These are phyloP conservation scores for Boletales sp. DNA, from an alignment of 768 basidiomycete species.

Conservation along the genomic window DNA sequence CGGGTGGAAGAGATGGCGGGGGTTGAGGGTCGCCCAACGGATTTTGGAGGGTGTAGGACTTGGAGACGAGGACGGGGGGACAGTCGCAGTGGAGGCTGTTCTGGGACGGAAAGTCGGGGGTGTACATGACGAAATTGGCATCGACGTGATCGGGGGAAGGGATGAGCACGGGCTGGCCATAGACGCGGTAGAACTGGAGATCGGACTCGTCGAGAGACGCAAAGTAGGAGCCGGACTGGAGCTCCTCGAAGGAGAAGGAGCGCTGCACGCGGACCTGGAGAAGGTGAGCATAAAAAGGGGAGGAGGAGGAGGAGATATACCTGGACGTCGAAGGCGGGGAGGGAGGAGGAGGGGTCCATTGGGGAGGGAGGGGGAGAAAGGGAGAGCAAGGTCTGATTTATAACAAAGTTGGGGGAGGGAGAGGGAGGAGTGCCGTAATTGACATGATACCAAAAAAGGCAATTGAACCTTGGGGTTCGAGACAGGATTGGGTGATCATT, in stretches of 20 bases:
- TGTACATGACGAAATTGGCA: constrained; percentile 13
- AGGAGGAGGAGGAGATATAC: constrained; percentile 4
- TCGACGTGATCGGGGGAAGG: constrained; percentile 21
- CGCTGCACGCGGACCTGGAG: constrained; percentile 29
- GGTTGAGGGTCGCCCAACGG: constrained; percentile 21
- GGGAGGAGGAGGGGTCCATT: constrained; percentile 11
- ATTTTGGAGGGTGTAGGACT: constrained; percentile 28
- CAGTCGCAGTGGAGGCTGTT: constrained; percentile 5
- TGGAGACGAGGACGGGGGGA: constrained; percentile 11
- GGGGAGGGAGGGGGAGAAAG: constrained; percentile 6
- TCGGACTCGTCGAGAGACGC: constrained; percentile 29
- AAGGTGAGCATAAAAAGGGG: neutral
- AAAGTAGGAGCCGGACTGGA: constrained; percentile 32
- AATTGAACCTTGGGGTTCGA: neutral
- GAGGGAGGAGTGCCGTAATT: constrained; percentile 5
- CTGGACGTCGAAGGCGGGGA: constrained; percentile 21
- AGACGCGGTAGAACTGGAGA: constrained; percentile 30
- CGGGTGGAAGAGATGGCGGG: neutral
- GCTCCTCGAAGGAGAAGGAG: constrained; percentile 32
- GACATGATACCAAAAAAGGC: neutral
- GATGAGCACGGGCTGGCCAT: constrained; percentile 32
- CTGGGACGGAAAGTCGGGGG: constrained; percentile 2
- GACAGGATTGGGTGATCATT: too few species aligned
- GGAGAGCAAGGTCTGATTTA: constrained; percentile 21
- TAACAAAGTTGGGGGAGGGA: constrained; percentile 27